These are phyloP conservation scores for Kluyveromyces lactis DNA, from an alignment of 805 yeast genomes.

Conservation along the genomic window DNA sequence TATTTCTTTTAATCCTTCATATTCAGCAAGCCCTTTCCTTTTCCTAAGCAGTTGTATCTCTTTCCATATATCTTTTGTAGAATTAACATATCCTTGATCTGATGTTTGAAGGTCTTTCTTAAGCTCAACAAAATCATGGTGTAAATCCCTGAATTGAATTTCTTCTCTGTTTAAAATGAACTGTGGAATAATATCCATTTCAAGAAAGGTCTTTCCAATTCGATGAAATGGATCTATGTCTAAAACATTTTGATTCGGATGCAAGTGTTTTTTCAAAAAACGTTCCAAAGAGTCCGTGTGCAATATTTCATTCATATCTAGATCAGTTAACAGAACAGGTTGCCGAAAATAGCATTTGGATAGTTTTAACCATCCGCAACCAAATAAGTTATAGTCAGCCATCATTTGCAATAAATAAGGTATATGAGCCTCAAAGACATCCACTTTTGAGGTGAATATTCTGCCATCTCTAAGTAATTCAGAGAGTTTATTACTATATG, in stretches of 20 bases:
- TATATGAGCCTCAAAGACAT: constrained; percentile 73
- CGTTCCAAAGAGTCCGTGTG: constrained; percentile 28
- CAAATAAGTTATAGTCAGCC: constrained; percentile 74
- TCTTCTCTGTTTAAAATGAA: constrained; percentile 49
- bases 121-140: constrained; percentile 40
- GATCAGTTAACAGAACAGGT: constrained; percentile 38
- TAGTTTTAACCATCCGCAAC: constrained; percentile 69
- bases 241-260: constrained; percentile 13
- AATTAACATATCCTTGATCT: constrained; percentile 27
- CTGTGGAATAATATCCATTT: constrained; percentile 60
- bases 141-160: constrained; percentile 39
- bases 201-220: constrained; percentile 56
- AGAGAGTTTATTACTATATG: constrained; percentile 46
- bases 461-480: constrained; percentile 40
- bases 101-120: constrained; percentile 7
- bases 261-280: constrained; percentile 25
- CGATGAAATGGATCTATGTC: constrained; percentile 31
- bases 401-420: constrained; percentile 71
- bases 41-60: constrained; percentile 49
- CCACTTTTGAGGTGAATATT: constrained; percentile 31
- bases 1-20: constrained; percentile 13
- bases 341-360: constrained; percentile 42
- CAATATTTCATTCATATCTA: constrained; percentile 23
- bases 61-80: constrained; percentile 49
- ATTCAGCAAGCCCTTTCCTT: constrained; percentile 29